Base-by-base conservation (phyloP, 1,139 yeast species). In the Candida tetrigidarum region DNA sequence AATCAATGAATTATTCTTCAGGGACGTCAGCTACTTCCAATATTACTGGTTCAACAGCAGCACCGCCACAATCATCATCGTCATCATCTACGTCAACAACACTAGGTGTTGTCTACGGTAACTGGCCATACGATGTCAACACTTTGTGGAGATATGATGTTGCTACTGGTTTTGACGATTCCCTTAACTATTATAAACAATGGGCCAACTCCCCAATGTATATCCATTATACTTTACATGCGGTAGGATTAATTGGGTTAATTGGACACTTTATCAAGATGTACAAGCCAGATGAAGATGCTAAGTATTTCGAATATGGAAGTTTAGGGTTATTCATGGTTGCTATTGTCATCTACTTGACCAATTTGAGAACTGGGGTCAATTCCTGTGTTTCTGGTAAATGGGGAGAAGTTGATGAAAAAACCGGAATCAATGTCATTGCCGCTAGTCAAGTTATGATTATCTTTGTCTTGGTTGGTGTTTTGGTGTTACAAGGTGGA, bases 321-420 rank as follows among this genome's bases (percentile, higher is more conserved):
- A 74, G 96, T 10, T 73, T 91, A 56, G 83, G 82, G 20, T 75
- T 89, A 50, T 80, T 80, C 59, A 84, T 91, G 66, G 71, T 84
- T 36, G 86, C 86, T 9, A 69, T 88, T 42, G 82, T 92, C 56
- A 80, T 92, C 57, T 93, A 91, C 67, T 73, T 91, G 59, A 86
- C 96, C 56, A 93, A 93, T 67, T 74, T 93, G 55, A 80, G 92
- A 64, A 81, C 88, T 43, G 99, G 99, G 42, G 74, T 85, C 42
- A 78, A 79, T 56, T 81, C 95, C 43, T 81, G 90, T 48, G 58
- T 80, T 25, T 66, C 78, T 48, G 91, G 92, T 38, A 74, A 81
- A 49, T 93, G 98, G 97, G 98, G 97, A 51, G 98, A 93, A 45
- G 96, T 93, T 43, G 90, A 88, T 58, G 82, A 79, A 63, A 74